Base-by-base conservation (phyloP, 345 rosid species). In the Euclidium syriacum region DNA sequence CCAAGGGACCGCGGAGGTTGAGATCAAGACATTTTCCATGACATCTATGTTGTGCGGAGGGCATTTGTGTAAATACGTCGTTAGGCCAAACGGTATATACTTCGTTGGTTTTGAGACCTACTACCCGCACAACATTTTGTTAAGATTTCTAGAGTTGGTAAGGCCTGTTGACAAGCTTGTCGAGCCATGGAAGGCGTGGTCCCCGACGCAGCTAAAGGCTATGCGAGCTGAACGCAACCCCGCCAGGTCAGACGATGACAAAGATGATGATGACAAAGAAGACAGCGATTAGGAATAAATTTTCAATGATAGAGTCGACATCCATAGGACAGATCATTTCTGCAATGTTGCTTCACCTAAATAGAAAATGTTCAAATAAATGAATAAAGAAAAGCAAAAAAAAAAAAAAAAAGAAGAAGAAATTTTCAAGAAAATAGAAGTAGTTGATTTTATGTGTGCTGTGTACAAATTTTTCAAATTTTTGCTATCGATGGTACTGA, bases 171-270 rank as follows among this genome's bases (percentile, higher is more conserved):
- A 54, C 5, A 70, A 23, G 67, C 74, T 70, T 47, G 38, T 70
- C 20, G 69, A 70, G 51, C 74, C 74, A 16, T 70, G 74, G 74
- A 70, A 62, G 44, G 68, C 63, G 2, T 70, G 74, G 69, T 70
- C 74, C 2, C 74, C 74, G 0, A n/a, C 29, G 10, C 74, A 70
- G 64, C 44, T 70, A 6, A 48, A 54, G 20, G 69, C 51, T 32
- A 20, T 70, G 19, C 63, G 74, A 14, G 43, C n/a, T 10, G 51
- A 26, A 25, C 64, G 23, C 20, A 62, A 43, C 24, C 7, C 17
- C 44, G 29, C 42, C 25, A 52, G 20, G 18, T 24, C 63, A 53
- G 27, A 19, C 10, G 50, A 44, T 53, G 64, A 38, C 10, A 46
- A 54, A 7, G 36, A 62, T 4, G 14, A 35, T 26, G 48, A 25